Evolutionary conservation across 225 moss, liverwort and hornwort genomes (phyloP), one percentile per base, ranked within the genome.

Genomic region (Ulota crispa): DNA sequence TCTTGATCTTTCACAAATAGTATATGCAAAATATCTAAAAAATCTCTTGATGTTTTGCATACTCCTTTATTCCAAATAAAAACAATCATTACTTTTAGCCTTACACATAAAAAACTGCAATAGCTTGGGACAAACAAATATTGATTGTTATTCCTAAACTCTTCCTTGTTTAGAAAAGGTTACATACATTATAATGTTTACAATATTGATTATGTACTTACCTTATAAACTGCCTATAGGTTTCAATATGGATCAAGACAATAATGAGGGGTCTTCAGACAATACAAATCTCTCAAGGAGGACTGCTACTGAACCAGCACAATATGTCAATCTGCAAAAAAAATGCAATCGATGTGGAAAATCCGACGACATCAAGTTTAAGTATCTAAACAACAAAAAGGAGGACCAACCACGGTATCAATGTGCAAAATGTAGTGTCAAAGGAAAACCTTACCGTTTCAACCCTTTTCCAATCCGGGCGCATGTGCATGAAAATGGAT

Each of bases 321-420:
- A 0, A 47, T 47, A 20, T 43, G 47, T 0, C 24, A 0, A 7
- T 0, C 0, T 0, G 8, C 0, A 13, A 1, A 80, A 47, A 47
- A 50, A 0, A 50, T 80, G 71, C 32, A 47, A 47, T 3, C 11
- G 1, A 6, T 72, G 72, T 26, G 24, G 24, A 4, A 0, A 8
- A 36, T 24, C 50, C 12, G 63, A 80, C 12, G 63, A 80, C 0
- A 0, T 47, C 8, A 27, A 19, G 27, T 80, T 63, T 18, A 72
- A 72, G 27, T 80, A 18, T 20, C 26, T 72, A 20, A 80, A 80
- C 26, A 80, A 80, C 26, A 72, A 50, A 26, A 80, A 80, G 2
- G 1, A 1, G 2, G 2, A 50, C 7, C 80, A 80, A 50, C 71
- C 80, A 11, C 47, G 71, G 3, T 72, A 80, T 50, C 19, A 34